Evolutionary conservation across 1,284 basidiomycete species (phyloP).

Genomic region (Ustilago bromivora): DNA sequence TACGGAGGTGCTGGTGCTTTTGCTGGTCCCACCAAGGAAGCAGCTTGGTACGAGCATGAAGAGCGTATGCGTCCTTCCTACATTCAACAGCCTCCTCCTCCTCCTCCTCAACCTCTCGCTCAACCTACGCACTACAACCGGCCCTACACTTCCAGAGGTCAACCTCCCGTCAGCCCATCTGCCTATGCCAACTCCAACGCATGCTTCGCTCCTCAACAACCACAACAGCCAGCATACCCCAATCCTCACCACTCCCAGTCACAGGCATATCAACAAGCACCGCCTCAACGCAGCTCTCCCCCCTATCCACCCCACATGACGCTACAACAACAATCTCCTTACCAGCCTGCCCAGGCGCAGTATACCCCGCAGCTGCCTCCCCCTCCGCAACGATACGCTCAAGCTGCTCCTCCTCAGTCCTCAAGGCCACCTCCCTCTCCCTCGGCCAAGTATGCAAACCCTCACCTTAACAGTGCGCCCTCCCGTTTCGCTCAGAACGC

Average conservation of each 20-base stretch:
- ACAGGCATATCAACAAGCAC: slow-evolving; percentile 23
- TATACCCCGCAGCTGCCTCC: slow-evolving; percentile 36
- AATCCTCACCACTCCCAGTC: slow-evolving; percentile 19
- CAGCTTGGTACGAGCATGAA: slow-evolving; percentile 65
- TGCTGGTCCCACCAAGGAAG: slow-evolving; percentile 38
- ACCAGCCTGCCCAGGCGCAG: slow-evolving; percentile 6
- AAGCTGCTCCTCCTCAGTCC: slow-evolving; percentile 10
- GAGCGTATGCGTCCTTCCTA: slow-evolving; percentile 62
- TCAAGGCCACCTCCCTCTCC: slow-evolving; percentile 40
- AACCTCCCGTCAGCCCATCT: slow-evolving; percentile 35
- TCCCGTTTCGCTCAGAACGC: slow-evolving; percentile 42
- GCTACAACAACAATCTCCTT: slow-evolving; percentile 9
- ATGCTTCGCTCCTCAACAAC: slow-evolving; percentile 4
- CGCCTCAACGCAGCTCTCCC: slow-evolving; percentile 19
- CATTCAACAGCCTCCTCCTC: slow-evolving; percentile 51
- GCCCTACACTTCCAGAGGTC: slow-evolving; percentile 18
- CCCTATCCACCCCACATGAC: slow-evolving; percentile 7
- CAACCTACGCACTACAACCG: slow-evolving; percentile 33
- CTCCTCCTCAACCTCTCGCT: slow-evolving; percentile 17
- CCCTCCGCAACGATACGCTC: slow-evolving; percentile 25
- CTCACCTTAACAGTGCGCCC: slow-evolving; percentile 39
- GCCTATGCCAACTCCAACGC: slow-evolving; percentile 18
- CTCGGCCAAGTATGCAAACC: slow-evolving; percentile 47
- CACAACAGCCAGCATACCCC: slow-evolving; percentile 14
- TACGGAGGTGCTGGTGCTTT: slow-evolving; percentile 21